Evolutionary conservation across 2,329 filamentous ascomycete genomes (phyloP).

Genomic region (Berkeleyomyces basicola): DNA sequence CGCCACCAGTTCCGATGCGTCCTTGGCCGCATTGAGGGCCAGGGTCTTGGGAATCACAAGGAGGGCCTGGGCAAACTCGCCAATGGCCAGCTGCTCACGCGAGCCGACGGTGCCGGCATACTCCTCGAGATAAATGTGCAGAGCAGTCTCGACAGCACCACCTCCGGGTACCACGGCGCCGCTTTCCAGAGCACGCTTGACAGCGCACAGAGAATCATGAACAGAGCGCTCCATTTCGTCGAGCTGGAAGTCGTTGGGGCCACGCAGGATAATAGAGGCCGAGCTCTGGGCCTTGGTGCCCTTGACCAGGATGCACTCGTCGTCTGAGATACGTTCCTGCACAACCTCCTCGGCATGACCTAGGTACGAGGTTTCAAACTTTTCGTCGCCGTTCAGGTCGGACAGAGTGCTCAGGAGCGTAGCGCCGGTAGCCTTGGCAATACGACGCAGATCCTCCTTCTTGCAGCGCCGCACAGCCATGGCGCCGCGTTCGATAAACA

Average conservation of each 20-base stretch:
- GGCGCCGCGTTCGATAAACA: constrained; percentile 83
- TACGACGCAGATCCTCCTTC: constrained; percentile 92
- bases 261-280: constrained; percentile 88
- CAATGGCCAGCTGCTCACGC: constrained; percentile 92
- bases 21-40: constrained; percentile 92
- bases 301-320: constrained; percentile 94
- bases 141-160: constrained; percentile 92
- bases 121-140: constrained; percentile 98
- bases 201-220: constrained; percentile 89
- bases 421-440: constrained; percentile 89
- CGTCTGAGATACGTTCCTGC: constrained; percentile 97
- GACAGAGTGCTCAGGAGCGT: constrained; percentile 86
- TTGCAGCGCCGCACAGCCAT: constrained; percentile 96
- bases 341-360: constrained; percentile 87
- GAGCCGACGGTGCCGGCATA: constrained; percentile 95
- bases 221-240: constrained; percentile 99
- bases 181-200: constrained; percentile 93
- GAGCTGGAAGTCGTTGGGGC: constrained; percentile 87
- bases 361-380: constrained; percentile 78
- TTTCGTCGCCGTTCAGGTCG: constrained; percentile 93
- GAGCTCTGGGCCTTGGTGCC: constrained; percentile 89
- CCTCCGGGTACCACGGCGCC: constrained; percentile 93
- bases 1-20: constrained; percentile 84
- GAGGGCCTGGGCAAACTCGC: constrained; percentile 88
- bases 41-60: constrained; percentile 92